Evolutionary conservation across 495 filamentous ascomycete species (phyloP).

Genomic region (Podospora comata): DNA sequence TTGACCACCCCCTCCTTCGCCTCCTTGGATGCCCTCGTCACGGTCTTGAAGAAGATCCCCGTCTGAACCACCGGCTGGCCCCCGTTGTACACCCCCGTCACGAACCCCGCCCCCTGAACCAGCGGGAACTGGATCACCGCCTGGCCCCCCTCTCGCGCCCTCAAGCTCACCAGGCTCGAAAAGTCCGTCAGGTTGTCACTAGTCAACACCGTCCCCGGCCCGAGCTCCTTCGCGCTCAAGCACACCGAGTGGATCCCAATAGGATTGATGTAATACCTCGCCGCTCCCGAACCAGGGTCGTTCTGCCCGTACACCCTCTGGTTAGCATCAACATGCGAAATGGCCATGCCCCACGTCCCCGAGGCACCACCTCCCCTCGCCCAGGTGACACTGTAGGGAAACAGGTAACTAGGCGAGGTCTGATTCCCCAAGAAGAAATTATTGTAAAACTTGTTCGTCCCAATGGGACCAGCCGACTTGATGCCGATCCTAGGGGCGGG

Average conservation of each 20-base stretch:
- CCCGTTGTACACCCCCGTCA: conserved; percentile 73
- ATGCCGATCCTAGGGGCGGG: conserved; percentile 42
- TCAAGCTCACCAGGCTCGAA: conserved; percentile 69
- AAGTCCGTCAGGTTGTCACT: conserved; percentile 63
- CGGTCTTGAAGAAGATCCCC: conserved; percentile 65
- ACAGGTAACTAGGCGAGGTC: conserved; percentile 66
- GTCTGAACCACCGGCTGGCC: conserved; percentile 69
- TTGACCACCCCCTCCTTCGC: conserved; percentile 68
- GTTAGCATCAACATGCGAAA: conserved; percentile 65
- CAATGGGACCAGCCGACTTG: conserved; percentile 51
- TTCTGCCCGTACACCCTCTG: conserved; percentile 60
- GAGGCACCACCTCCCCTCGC: conserved; percentile 63
- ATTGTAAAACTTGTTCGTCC: conserved; percentile 90
- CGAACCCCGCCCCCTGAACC: conserved; percentile 85
- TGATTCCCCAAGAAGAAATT: conserved; percentile 83
- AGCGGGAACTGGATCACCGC: conserved; percentile 71
- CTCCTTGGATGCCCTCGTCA: conserved; percentile 57
- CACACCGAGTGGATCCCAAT: conserved; percentile 77
- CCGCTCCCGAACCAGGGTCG: conserved; percentile 51
- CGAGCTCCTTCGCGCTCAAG: conserved; percentile 74
- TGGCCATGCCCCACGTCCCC: conserved; percentile 69
- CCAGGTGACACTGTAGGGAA: conserved; percentile 84
- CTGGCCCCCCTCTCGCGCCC: conserved; percentile 47
- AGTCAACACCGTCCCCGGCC: conserved; percentile 54
- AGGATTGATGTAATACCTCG: conserved; percentile 75